Conservation (phyloP, 129 eudicot species). For the Chrysanthemum lavandulifolium region DNA sequence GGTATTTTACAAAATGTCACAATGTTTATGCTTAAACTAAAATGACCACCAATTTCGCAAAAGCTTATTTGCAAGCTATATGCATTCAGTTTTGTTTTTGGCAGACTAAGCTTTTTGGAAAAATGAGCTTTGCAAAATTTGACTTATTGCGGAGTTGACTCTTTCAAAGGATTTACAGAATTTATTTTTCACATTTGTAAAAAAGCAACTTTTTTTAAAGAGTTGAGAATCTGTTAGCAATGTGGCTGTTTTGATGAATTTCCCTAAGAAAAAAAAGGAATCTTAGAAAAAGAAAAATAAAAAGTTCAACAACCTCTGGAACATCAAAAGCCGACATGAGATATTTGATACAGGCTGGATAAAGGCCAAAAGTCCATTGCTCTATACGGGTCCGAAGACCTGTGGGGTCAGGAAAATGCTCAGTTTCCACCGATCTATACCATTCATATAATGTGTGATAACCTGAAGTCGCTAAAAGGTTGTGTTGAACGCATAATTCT, state of each 20-base stretch:
- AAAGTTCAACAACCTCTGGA: slow-evolving; percentile 67
- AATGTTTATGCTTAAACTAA: no score
- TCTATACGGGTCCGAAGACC: slow-evolving; percentile 96
- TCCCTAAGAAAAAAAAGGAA: background rate
- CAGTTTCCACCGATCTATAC: slow-evolving; percentile 86
- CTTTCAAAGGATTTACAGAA: no score
- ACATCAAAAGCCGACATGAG: slow-evolving; percentile 98
- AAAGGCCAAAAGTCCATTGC: slow-evolving; percentile 97
- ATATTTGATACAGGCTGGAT: slow-evolving; percentile 97
- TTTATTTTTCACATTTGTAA: slow-evolving; percentile 21
- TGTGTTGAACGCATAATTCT: slow-evolving; percentile 84
- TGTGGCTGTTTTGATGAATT: background rate
- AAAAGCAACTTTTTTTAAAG: no score
- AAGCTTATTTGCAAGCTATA: no score
- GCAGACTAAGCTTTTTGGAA: no score
- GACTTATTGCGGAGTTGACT: no score
- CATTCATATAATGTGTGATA: slow-evolving; percentile 93
- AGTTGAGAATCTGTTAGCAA: background rate
- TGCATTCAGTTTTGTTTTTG: no score
- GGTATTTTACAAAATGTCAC: no score
- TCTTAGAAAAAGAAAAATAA: background rate
- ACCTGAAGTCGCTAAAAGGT: slow-evolving; percentile 85
- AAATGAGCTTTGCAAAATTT: no score
- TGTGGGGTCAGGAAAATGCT: slow-evolving; percentile 98
- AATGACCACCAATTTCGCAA: no score